Conservation (phyloP, 1,139 yeast species). For the Yarrowia galli region DNA sequence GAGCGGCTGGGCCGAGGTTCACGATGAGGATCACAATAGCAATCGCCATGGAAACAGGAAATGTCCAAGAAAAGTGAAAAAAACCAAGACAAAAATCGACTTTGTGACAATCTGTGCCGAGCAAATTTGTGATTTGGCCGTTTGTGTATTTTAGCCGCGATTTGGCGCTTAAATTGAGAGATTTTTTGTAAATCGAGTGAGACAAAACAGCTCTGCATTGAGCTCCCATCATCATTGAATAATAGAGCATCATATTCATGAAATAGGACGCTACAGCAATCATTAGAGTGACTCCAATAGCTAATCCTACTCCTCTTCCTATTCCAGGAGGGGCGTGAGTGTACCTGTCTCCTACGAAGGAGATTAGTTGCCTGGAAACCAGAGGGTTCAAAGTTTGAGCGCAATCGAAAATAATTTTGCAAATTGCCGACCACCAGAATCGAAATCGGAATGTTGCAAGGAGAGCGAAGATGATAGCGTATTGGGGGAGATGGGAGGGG, state of each 20-base stretch:
- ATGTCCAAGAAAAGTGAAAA: constrained; percentile 68
- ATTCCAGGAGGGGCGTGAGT: constrained; percentile 44
- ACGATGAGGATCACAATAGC: constrained; percentile 68
- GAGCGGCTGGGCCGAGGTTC: constrained; percentile 75
- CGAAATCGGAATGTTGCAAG: constrained; percentile 64
- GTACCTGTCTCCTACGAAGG: constrained; percentile 51
- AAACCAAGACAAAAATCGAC: constrained; percentile 78
- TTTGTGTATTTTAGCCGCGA: constrained; percentile 67
- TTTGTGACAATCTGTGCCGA: constrained; percentile 81
- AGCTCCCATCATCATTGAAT: constrained; percentile 70
- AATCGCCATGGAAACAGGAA: constrained; percentile 71
- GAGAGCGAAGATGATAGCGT: constrained; percentile 57
- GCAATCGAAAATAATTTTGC: constrained; percentile 58
- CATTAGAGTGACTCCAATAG: constrained; percentile 61
- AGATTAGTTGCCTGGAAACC: constrained; percentile 61
- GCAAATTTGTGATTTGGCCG: constrained; percentile 73
- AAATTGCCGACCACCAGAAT: constrained; percentile 56
- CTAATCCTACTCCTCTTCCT: constrained; percentile 67
- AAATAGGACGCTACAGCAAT: constrained; percentile 60
- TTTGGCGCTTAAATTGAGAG: constrained; percentile 65
- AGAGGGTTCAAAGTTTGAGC: constrained; percentile 60
- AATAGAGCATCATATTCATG: constrained; percentile 68
- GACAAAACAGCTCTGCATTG: constrained; percentile 71
- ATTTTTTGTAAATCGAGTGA: constrained; percentile 69
- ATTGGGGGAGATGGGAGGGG: constrained; percentile 52